Evolutionary conservation across 768 basidiomycete species (phyloP).

Genomic region (Tylopilus sp.): DNA sequence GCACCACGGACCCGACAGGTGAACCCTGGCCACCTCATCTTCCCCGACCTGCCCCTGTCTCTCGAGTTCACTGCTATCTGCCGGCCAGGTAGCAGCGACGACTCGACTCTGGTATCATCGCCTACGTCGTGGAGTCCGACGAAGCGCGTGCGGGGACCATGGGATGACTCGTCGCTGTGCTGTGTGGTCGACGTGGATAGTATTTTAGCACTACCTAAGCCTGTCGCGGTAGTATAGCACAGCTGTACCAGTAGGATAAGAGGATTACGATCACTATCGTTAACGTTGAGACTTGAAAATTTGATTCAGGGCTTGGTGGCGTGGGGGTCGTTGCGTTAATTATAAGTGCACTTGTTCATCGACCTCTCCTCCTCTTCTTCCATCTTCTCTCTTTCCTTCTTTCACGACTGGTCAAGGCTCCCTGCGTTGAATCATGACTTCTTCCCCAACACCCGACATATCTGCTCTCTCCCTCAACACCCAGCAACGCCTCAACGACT

Average conservation of each 20-base stretch:
- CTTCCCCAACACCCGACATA: constrained; percentile 73
- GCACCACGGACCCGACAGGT: constrained; percentile 16
- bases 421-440: constrained; percentile 59
- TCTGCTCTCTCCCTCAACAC: constrained; percentile 70
- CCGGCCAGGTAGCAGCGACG: constrained; percentile 11
- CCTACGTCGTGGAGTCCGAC: constrained; percentile 17
- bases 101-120: constrained; percentile 13
- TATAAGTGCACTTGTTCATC: background rate
- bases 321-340: constrained; percentile 28
- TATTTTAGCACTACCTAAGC: constrained; percentile 45
- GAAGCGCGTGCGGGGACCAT: constrained; percentile 45
- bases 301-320: constrained; percentile 28
- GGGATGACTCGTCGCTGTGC: constrained; percentile 52
- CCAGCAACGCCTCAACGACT: constrained; percentile 72
- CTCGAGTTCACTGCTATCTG: constrained; percentile 18
- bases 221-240: constrained; percentile 31
- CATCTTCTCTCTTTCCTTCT: constrained; percentile 14
- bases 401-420: constrained; percentile 29
- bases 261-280: constrained; percentile 8
- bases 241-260: no score
- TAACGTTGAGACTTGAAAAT: background rate
- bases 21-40: constrained; percentile 3
- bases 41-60: constrained; percentile 24
- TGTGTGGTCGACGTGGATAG: constrained; percentile 44
- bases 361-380: constrained; percentile 13